These are phyloP conservation scores for Cercospora citrullina DNA, from an alignment of 2,329 filamentous ascomycete species.

Conservation along the genomic window DNA sequence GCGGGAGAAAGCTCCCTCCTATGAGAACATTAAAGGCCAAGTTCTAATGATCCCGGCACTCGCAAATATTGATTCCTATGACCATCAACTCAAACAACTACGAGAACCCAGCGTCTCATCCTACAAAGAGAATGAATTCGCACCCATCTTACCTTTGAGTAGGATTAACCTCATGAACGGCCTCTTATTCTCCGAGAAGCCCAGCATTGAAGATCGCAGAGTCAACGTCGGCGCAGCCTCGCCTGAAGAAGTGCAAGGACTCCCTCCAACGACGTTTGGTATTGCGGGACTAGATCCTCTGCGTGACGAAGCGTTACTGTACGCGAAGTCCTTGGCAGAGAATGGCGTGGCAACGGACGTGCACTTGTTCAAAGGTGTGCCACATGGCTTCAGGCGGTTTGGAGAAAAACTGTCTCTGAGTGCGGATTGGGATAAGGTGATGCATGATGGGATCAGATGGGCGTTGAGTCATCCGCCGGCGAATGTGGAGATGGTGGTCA, in stretches of 20 bases:
- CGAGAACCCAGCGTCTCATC: slow-evolving; percentile 46
- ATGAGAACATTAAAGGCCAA: slow-evolving; percentile 50
- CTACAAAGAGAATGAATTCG: slow-evolving; percentile 49
- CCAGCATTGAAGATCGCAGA: slow-evolving; percentile 38
- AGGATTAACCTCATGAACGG: slow-evolving; percentile 38
- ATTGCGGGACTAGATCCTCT: slow-evolving; percentile 52
- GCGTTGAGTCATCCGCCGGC: slow-evolving; percentile 25
- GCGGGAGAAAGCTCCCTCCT: slow-evolving; percentile 31
- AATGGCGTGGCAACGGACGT: slow-evolving; percentile 53
- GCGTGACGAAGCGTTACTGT: slow-evolving; percentile 53
- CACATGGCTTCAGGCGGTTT: slow-evolving; percentile 55
- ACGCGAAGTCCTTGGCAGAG: slow-evolving; percentile 47
- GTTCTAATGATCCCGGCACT: slow-evolving; percentile 54
- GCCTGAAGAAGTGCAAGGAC: slow-evolving; percentile 41
- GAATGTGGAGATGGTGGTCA: slow-evolving; percentile 10
- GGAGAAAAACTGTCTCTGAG: slow-evolving; percentile 44
- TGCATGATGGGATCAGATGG: slow-evolving; percentile 50
- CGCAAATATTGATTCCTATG: slow-evolving; percentile 42
- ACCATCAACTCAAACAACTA: slow-evolving; percentile 40
- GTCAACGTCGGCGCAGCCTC: slow-evolving; percentile 45
- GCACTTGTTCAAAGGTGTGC: slow-evolving; percentile 54
- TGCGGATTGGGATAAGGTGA: slow-evolving; percentile 47
- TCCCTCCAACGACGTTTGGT: slow-evolving; percentile 50
- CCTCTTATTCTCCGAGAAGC: slow-evolving; percentile 11
- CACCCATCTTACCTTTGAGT: slow-evolving; percentile 51